phyloP scores from a whole-genome alignment of 164 flowering plant genomes.

The Magnolia kwangsiensis region DNA sequence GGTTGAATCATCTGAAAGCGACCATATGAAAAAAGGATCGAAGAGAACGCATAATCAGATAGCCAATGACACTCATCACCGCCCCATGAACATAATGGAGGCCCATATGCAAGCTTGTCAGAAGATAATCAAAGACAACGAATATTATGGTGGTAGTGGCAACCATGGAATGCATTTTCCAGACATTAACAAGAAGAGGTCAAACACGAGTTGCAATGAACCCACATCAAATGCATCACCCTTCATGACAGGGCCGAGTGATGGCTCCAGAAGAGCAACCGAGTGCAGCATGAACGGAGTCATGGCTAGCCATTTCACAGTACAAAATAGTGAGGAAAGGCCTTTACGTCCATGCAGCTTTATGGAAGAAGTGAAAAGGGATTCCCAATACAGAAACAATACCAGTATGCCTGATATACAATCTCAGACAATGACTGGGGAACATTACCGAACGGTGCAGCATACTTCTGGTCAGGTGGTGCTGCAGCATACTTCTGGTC shows the following conservation, averaged over 20 bases:
- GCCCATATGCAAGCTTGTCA: constrained; percentile 20
- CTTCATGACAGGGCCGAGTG: constrained; percentile 13
- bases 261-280: neutral
- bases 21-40: constrained; percentile 16
- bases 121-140: constrained; percentile 9
- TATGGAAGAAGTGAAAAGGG: neutral
- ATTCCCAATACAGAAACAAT: neutral
- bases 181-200: constrained; percentile 47
- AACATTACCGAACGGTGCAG: constrained; percentile 14
- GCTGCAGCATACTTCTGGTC: constrained; percentile 12
- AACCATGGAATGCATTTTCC: constrained; percentile 24
- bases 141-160: neutral
- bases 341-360: constrained; percentile 6
- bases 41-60: constrained; percentile 24
- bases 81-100: constrained; percentile 22
- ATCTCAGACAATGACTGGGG: constrained; percentile 6
- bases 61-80: constrained; percentile 8
- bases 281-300: constrained; percentile 8
- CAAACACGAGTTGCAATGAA: constrained; percentile 31
- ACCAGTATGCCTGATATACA: neutral
- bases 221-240: constrained; percentile 18
- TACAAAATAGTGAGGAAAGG: neutral
- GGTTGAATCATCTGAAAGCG: constrained; percentile 15
- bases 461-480: constrained; percentile 8
- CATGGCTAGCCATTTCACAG: constrained; percentile 6